Conservation (phyloP, 2,329 filamentous ascomycete species). For the Fusarium sambucinum region DNA sequence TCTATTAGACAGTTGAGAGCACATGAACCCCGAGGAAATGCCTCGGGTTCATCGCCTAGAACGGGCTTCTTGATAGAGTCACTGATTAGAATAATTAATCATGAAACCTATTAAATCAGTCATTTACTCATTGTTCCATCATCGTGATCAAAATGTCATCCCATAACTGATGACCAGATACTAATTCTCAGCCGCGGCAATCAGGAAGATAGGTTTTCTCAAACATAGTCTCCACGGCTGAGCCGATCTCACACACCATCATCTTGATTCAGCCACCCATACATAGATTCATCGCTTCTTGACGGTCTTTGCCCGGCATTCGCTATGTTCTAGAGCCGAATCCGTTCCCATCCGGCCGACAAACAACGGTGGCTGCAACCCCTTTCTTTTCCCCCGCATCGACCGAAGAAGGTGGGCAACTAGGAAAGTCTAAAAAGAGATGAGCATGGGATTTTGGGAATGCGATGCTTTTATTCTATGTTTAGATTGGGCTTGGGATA, state of each 20-base stretch:
- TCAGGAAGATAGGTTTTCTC: not conserved
- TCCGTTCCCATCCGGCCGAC: constrained; percentile 31
- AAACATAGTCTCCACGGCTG: constrained; percentile 10
- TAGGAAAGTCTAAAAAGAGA: constrained; percentile 31
- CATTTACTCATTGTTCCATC: not conserved
- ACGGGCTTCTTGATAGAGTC: constrained; percentile 48
- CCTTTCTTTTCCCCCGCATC: constrained; percentile 16
- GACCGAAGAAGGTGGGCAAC: constrained; percentile 18
- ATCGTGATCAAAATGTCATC: not conserved
- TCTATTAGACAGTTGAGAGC: constrained; percentile 50
- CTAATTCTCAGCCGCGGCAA: not conserved
- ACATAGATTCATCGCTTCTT: constrained; percentile 7
- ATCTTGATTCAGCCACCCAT: not conserved
- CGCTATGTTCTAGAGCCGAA: constrained; percentile 26
- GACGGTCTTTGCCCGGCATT: constrained; percentile 31
- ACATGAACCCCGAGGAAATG: constrained; percentile 35
- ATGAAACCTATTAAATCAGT: constrained; percentile 29
- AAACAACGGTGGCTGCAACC: not conserved
- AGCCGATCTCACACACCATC: constrained; percentile 22
- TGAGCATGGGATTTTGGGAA: constrained; percentile 19
- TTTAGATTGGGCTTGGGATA: not conserved
- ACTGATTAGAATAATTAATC: constrained; percentile 44
- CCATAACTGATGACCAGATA: not conserved
- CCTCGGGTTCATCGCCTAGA: constrained; percentile 45
- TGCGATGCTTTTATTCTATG: constrained; percentile 29